Conservation (phyloP, 345 rosid species). For the Angophora floribunda region DNA sequence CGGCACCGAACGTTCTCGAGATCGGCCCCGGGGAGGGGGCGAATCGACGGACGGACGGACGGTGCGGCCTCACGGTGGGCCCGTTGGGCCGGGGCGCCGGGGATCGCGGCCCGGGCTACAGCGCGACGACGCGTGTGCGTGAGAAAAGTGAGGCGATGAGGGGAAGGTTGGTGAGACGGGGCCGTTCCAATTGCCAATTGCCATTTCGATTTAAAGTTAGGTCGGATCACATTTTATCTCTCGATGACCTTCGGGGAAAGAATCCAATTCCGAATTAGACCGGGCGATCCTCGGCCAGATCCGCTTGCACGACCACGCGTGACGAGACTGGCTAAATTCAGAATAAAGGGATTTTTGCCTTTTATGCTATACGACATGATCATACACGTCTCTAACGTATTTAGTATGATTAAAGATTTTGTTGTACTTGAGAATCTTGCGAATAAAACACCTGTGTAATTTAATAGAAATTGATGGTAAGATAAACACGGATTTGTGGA, state of each 20-base stretch:
- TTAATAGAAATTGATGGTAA: neutral
- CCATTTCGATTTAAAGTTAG: neutral
- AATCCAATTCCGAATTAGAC: neutral
- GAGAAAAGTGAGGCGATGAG: neutral
- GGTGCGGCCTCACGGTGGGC: neutral
- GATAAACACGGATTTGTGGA: accelerated
- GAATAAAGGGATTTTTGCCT: neutral
- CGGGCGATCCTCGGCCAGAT: neutral
- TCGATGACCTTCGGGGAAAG: neutral
- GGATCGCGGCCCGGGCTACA: neutral
- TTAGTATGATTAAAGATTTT: too few relatives aligned
- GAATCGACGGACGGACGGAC: neutral
- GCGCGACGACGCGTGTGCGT: neutral
- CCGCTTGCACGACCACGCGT: neutral
- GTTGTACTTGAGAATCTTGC: too few relatives aligned
- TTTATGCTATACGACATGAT: accelerated
- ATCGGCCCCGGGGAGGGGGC: neutral
- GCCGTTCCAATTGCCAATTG: neutral
- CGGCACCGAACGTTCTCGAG: neutral
- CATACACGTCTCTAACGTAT: accelerated
- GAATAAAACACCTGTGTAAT: accelerated
- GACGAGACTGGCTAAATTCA: neutral
- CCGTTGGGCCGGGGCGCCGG: neutral
- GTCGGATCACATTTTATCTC: neutral
- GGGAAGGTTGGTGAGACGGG: neutral